Conservation (phyloP, 257 asterid species). For the Parsonsia alboflavescens region DNA sequence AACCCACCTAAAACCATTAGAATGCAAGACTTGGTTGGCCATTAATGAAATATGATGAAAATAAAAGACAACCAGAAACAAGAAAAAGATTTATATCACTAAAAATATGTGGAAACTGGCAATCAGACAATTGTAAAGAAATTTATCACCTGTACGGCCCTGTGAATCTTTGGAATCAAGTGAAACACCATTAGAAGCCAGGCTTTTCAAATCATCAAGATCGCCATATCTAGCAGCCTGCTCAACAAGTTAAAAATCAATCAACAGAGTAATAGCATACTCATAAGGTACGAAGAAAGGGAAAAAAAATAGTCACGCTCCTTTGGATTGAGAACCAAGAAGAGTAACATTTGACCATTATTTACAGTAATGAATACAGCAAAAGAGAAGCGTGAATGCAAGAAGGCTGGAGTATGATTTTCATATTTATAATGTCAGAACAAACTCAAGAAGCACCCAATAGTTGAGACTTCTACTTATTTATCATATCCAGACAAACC, state of each 20-base stretch:
- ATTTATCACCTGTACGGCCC: conserved; percentile 66
- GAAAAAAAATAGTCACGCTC: neutral
- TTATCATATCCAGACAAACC: neutral
- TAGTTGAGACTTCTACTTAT: neutral
- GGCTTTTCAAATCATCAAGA: conserved; percentile 51
- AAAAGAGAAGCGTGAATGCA: neutral
- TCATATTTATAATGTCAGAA: neutral
- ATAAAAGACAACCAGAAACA: neutral
- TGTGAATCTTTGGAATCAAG: conserved; percentile 68
- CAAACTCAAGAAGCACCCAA: neutral
- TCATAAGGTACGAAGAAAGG: conserved; percentile 8
- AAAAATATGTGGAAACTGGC: neutral
- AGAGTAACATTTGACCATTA: neutral
- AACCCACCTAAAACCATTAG: neutral
- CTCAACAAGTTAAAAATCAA: conserved; percentile 10
- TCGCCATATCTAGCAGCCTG: conserved; percentile 89
- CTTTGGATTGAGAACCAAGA: conserved; percentile 2
- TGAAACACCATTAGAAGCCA: conserved; percentile 57
- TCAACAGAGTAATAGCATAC: neutral
- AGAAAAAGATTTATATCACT: neutral
- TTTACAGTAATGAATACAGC: neutral
- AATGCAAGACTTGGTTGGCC: neutral
- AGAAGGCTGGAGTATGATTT: neutral
- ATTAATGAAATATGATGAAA: neutral
- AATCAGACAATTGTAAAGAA: neutral